These are phyloP conservation scores for Populus euphratica DNA, from an alignment of 345 rosid species.

Conservation along the genomic window DNA sequence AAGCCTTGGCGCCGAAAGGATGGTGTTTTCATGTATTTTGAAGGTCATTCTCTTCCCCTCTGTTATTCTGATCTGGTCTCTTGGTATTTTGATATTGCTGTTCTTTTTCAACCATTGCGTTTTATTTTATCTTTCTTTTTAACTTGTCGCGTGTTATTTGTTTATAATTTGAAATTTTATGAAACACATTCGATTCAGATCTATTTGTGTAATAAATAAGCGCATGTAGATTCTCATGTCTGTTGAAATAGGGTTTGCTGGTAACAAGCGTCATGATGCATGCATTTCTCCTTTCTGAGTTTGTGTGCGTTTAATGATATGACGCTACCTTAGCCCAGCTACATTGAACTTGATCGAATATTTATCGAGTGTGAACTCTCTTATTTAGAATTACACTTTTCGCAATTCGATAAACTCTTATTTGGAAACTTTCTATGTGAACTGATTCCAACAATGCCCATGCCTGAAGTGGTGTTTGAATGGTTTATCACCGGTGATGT, in stretches of 20 bases:
- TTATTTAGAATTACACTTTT: conserved; percentile 19
- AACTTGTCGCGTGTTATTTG: not conserved
- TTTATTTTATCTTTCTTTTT: not conserved
- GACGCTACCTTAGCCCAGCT: conserved; percentile 28
- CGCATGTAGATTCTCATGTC: too few relatives aligned
- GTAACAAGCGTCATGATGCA: conserved; percentile 24
- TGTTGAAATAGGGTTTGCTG: conserved; percentile 12
- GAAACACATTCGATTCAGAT: too few relatives aligned
- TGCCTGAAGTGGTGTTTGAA: not conserved
- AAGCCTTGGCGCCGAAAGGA: conserved; percentile 50
- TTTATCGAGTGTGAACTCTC: conserved; percentile 24
- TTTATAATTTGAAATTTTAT: not conserved
- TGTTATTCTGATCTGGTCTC: not conserved
- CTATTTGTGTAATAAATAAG: too few relatives aligned
- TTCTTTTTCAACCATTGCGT: rapidly evolving
- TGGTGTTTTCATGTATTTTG: conserved; percentile 97
- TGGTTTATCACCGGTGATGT: conserved; percentile 34
- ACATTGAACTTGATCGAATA: conserved; percentile 16
- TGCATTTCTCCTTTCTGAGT: not conserved
- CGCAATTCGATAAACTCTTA: conserved; percentile 15
- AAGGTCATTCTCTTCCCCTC: conserved; percentile 41
- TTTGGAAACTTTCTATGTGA: not conserved
- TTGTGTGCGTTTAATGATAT: conserved; percentile 7
- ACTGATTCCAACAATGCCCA: not conserved
- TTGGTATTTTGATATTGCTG: not conserved